Evolutionary conservation across 2,329 filamentous ascomycete genomes (phyloP).

Genomic region (Calonectria hongkongensis): DNA sequence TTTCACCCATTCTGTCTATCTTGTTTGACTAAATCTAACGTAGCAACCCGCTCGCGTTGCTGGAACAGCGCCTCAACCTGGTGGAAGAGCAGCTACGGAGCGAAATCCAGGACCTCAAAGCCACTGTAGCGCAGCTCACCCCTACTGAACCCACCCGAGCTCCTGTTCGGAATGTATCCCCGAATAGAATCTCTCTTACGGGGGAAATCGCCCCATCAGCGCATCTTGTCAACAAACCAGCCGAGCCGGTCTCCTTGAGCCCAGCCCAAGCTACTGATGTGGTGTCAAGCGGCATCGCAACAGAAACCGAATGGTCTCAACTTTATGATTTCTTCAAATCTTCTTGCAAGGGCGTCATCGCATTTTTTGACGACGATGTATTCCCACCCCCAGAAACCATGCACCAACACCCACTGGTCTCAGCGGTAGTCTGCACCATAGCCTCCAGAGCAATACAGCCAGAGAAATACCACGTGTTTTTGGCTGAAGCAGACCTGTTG

Average conservation of each 20-base stretch:
- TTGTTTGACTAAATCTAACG: background rate
- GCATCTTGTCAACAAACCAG: background rate
- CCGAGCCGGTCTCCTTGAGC: background rate
- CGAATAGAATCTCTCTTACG: background rate
- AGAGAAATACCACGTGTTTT: constrained; percentile 16
- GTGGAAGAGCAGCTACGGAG: background rate
- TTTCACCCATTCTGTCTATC: background rate
- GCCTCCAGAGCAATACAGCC: constrained; percentile 9
- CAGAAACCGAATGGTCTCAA: background rate
- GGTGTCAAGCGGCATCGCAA: constrained; percentile 13
- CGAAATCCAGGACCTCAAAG: background rate
- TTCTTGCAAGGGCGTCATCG: background rate
- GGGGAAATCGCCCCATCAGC: background rate
- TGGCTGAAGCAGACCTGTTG: background rate
- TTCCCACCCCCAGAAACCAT: background rate
- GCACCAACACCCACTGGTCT: background rate
- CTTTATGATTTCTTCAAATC: background rate
- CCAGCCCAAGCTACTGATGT: background rate
- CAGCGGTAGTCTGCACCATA: constrained; percentile 11
- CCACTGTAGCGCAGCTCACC: background rate
- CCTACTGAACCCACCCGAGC: background rate
- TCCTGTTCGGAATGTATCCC: background rate
- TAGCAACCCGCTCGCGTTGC: background rate
- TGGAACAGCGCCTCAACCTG: constrained; percentile 4
- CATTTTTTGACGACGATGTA: constrained; percentile 6